phyloP scores from a whole-genome alignment of 2,329 filamentous ascomycete species.

The Pseudogymnoascus sp. region DNA sequence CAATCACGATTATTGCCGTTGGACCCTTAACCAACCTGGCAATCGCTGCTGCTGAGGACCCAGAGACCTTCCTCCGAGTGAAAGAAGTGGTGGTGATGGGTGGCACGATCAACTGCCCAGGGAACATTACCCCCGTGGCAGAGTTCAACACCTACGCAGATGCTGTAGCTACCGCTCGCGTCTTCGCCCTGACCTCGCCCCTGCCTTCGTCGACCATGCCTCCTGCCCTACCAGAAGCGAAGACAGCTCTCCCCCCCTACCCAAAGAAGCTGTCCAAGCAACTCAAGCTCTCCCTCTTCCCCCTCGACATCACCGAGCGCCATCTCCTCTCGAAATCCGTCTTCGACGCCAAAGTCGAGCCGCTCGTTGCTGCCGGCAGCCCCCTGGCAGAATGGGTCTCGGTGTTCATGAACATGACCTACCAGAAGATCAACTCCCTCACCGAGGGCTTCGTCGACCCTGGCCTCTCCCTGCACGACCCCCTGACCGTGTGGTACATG shows the following conservation, averaged over 20 bases:
- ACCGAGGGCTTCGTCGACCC: constrained; percentile 50
- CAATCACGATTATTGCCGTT: constrained; percentile 82
- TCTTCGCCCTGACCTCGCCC: constrained; percentile 70
- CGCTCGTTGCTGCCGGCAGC: constrained; percentile 53
- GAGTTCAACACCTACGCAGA: constrained; percentile 98
- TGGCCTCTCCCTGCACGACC: constrained; percentile 66
- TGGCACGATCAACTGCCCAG: constrained; percentile 68
- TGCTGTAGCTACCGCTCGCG: constrained; percentile 64
- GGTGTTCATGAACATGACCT: constrained; percentile 65
- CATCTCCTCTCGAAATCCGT: constrained; percentile 58
- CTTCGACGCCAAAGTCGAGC: constrained; percentile 50
- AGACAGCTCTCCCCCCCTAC: constrained; percentile 49
- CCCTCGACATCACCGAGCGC: constrained; percentile 68
- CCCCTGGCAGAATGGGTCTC: constrained; percentile 68
- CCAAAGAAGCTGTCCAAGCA: constrained; percentile 54
- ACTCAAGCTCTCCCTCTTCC: constrained; percentile 64
- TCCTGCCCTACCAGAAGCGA: constrained; percentile 40
- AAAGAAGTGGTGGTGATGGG: constrained; percentile 97
- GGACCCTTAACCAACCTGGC: constrained; percentile 93
- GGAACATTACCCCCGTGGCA: constrained; percentile 78
- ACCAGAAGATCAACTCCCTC: constrained; percentile 59
- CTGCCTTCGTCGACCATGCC: constrained; percentile 76
- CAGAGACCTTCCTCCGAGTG: constrained; percentile 78
- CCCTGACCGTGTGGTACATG: constrained; percentile 72
- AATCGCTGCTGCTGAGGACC: constrained; percentile 78